phyloP scores from a whole-genome alignment of 2,329 filamentous ascomycete genomes.

The Hypoxylon sp. region DNA sequence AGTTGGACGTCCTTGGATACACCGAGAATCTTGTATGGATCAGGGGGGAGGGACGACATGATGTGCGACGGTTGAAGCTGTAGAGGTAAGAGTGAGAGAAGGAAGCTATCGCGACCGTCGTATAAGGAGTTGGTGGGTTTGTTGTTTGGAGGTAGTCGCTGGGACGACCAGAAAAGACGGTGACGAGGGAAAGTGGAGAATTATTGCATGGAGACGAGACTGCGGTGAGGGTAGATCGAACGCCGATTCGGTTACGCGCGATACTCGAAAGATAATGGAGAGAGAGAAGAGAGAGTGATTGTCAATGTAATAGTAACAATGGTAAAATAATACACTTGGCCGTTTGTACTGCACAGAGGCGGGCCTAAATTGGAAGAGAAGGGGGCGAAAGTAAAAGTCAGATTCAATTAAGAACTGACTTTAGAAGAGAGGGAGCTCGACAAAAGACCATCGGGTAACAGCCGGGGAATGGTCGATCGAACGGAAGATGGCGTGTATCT shows the following conservation, averaged over 20 bases:
- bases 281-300: conserved; percentile 10
- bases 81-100: conserved; percentile 16
- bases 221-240: conserved; percentile 48
- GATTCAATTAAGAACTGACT: conserved; percentile 57
- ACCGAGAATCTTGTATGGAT: conserved; percentile 86
- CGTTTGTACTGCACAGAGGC: conserved; percentile 23
- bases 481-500: conserved; percentile 39
- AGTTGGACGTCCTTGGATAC: conserved; percentile 79
- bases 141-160: conserved; percentile 43
- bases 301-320: conserved; percentile 23
- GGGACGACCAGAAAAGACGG: conserved; percentile 48
- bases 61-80: conserved; percentile 43
- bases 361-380: conserved; percentile 36
- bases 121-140: conserved; percentile 29
- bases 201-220: conserved; percentile 48
- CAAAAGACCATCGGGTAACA: conserved; percentile 34
- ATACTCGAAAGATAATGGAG: conserved; percentile 15
- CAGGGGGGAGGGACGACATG: conserved; percentile 71
- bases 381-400: conserved; percentile 42
- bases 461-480: conserved; percentile 29
- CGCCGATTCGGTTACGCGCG: conserved; percentile 47
- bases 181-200: conserved; percentile 45
- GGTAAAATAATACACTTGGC: conserved; percentile 47
- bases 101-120: conserved; percentile 30
- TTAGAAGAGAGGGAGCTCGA: conserved; percentile 31